Percentiles rank a stretch among this genome's conserved stretches.
These are phyloP conservation scores for Beauveria medogensis DNA, from an alignment of 2,329 filamentous ascomycete genomes.

Conservation along the genomic window DNA sequence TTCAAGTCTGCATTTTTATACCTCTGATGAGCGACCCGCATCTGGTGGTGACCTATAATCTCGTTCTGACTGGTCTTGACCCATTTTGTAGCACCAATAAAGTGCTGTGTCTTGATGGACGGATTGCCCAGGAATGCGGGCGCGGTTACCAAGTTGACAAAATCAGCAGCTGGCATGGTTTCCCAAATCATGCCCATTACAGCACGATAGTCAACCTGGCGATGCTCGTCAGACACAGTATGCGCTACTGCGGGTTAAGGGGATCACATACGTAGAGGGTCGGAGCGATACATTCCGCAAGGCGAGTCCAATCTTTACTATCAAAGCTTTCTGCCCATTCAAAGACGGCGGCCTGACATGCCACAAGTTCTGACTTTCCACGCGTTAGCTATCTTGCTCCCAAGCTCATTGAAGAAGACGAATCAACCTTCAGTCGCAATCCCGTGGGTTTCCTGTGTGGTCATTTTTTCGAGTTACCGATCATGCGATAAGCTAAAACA, in stretches of 20 bases:
- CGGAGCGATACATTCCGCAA: conserved; percentile 43
- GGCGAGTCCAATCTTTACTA: conserved; percentile 30
- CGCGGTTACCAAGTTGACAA: conserved; percentile 43
- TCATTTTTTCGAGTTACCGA: background rate
- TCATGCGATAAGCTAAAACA: background rate
- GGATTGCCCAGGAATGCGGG: conserved; percentile 44
- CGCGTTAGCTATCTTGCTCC: background rate
- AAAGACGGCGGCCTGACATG: conserved; percentile 27
- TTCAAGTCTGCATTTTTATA: conserved; percentile 39
- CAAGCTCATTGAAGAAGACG: background rate
- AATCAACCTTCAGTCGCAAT: background rate
- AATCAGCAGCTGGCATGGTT: conserved; percentile 45
- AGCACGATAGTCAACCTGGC: conserved; percentile 19
- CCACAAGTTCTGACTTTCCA: background rate
- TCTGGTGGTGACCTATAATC: conserved; percentile 46
- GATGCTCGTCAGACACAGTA: background rate
- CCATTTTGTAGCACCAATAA: conserved; percentile 45
- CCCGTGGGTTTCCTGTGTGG: background rate
- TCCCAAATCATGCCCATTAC: conserved; percentile 49
- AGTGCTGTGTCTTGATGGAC: conserved; percentile 47
- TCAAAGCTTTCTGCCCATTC: conserved; percentile 60
- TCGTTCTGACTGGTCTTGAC: conserved; percentile 38
- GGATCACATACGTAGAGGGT: conserved; percentile 26
- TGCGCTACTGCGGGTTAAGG: too few relatives aligned
- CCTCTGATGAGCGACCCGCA: conserved; percentile 49